Conservation (phyloP, 345 rosid genomes). For the Trapa bicornis region DNA sequence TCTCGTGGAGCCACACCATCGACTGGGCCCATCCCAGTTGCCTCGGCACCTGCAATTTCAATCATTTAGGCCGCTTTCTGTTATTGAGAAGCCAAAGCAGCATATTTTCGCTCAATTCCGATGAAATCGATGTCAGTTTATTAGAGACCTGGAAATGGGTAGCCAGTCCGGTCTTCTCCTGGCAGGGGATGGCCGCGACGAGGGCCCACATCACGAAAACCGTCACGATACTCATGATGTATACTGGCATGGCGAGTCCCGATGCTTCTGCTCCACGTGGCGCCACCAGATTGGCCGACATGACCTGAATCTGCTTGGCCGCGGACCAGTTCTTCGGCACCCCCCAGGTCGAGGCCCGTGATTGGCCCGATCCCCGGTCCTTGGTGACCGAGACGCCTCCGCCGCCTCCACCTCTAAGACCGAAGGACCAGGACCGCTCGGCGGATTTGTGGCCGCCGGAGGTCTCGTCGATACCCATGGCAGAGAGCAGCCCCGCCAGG, state of each 20-base stretch:
- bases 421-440: slow-evolving; percentile 79
- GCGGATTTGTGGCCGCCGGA: slow-evolving; percentile 21
- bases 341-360: slow-evolving; percentile 47
- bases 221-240: slow-evolving; percentile 55
- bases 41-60: slow-evolving; percentile 32
- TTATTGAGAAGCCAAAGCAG: too few relatives aligned
- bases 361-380: slow-evolving; percentile 12
- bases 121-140: too few relatives aligned
- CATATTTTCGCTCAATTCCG: too few relatives aligned
- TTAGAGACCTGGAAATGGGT: slow-evolving; percentile 36
- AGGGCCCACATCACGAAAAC: slow-evolving; percentile 71
- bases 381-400: slow-evolving; percentile 13
- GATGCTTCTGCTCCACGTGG: slow-evolving; percentile 66
- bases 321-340: slow-evolving; percentile 91
- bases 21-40: slow-evolving; percentile 69
- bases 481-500: slow-evolving; percentile 27
- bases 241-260: slow-evolving; percentile 53
- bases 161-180: slow-evolving; percentile 66
- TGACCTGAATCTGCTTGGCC: slow-evolving; percentile 83
- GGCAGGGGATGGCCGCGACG: slow-evolving; percentile 90
- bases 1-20: slow-evolving; percentile 56
- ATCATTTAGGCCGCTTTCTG: too few relatives aligned
- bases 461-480: slow-evolving; percentile 44
- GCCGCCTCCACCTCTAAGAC: slow-evolving; percentile 31
- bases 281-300: slow-evolving; percentile 49